Conservation (phyloP, 306 rosid genomes). For the Senna siamea region DNA sequence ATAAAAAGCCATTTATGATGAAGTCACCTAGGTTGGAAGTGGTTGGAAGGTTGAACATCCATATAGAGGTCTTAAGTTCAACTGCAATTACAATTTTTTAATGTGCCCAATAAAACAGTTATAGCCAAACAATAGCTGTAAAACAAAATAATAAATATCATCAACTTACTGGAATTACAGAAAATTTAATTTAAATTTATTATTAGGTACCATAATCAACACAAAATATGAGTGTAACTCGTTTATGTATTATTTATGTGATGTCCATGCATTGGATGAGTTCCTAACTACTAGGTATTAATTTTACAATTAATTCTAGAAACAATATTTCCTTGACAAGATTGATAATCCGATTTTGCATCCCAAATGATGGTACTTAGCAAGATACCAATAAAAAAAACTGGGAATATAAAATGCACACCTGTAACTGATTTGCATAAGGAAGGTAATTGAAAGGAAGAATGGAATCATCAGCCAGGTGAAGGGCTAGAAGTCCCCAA, state of each 20-base stretch:
- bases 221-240: not conserved
- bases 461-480: conserved; percentile 68
- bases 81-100: not conserved
- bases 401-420: conserved; percentile 5
- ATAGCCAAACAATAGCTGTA: not conserved
- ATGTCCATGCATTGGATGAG: not conserved
- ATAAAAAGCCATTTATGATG: not conserved
- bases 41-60: not conserved
- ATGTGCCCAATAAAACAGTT: not conserved
- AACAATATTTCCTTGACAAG: not conserved
- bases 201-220: not conserved
- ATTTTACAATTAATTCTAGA: not conserved
- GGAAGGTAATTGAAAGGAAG: conserved; percentile 66
- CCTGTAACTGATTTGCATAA: conserved; percentile 72
- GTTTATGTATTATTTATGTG: not conserved
- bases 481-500: conserved; percentile 82
- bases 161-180: not conserved
- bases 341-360: not conserved
- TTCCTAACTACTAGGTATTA: not conserved
- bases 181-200: not conserved
- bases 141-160: not conserved
- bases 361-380: conserved; percentile 1
- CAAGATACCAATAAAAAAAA: not conserved
- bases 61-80: not conserved
- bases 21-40: not conserved